Conservation (phyloP, 2,329 filamentous ascomycete species). For the Colletotrichum coccodes region DNA sequence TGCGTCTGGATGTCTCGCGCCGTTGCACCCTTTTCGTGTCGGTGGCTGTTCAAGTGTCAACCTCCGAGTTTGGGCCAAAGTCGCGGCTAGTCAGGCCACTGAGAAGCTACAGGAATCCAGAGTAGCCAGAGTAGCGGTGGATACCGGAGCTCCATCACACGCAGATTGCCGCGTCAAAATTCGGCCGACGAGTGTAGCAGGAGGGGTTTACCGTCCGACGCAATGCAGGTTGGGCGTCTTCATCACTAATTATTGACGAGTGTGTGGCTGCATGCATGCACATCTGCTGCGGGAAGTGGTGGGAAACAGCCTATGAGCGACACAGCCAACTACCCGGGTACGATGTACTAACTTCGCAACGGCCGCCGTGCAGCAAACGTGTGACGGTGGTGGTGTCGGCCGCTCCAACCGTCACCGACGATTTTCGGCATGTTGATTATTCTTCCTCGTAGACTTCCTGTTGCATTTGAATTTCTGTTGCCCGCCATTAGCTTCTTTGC, state of each 20-base stretch:
- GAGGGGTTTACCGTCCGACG: slow-evolving; percentile 22
- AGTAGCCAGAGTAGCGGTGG: slow-evolving; percentile 26
- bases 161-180: slow-evolving; percentile 17
- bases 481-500: slow-evolving; percentile 30
- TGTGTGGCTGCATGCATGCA: slow-evolving; percentile 29
- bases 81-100: slow-evolving; percentile 30
- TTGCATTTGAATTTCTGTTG: slow-evolving; percentile 60
- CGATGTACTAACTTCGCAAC: slow-evolving; percentile 20
- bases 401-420: slow-evolving; percentile 10
- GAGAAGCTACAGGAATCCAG: slow-evolving; percentile 10
- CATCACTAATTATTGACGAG: slow-evolving; percentile 33
- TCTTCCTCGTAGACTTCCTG: slow-evolving; percentile 59
- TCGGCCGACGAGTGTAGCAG: slow-evolving; percentile 7
- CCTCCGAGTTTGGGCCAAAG: slow-evolving; percentile 8
- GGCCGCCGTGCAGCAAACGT: slow-evolving; percentile 11
- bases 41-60: slow-evolving; percentile 5
- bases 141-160: slow-evolving; percentile 19
- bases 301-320: slow-evolving; percentile 29
- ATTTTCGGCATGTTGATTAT: neutral
- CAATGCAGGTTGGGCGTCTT: slow-evolving; percentile 31
- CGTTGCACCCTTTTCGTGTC: slow-evolving; percentile 21
- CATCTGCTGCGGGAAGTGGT: slow-evolving; percentile 29
- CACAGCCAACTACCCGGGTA: slow-evolving; percentile 31
- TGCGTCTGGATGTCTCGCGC: slow-evolving; percentile 23
- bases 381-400: slow-evolving; percentile 4